A percentile compares a stretch with the other conserved stretches of the same genome.
Evolutionary conservation across 192 early-diverging fungal species (phyloP).

Genomic region (Fimicolochytrium jonesii): DNA sequence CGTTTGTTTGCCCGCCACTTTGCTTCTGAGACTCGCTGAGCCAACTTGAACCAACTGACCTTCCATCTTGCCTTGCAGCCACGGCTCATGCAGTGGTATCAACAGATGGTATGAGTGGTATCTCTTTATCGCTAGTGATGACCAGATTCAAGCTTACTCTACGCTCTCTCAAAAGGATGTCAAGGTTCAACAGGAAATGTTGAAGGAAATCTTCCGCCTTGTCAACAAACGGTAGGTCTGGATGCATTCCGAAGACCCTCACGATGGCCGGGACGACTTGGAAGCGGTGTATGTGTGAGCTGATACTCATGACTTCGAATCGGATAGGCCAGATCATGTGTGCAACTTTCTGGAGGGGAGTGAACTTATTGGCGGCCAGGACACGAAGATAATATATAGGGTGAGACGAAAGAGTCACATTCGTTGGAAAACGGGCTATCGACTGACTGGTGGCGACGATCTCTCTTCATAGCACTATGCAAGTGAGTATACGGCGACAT

Average conservation of each 20-base stretch:
- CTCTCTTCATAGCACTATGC: slow-evolving; percentile 69
- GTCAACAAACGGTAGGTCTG: slow-evolving; percentile 65
- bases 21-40: not conserved
- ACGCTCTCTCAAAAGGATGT: slow-evolving; percentile 57
- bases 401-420: slow-evolving; percentile 26
- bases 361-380: slow-evolving; percentile 72
- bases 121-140: not conserved
- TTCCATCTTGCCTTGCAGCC: slow-evolving; percentile 36
- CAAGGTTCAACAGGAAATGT: slow-evolving; percentile 73
- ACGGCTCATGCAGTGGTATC: slow-evolving; percentile 89
- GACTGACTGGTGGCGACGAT: not conserved
- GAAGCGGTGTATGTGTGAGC: not conserved
- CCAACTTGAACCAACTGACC: too few species aligned
- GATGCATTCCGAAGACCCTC: not conserved
- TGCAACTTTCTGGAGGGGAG: slow-evolving; percentile 92
- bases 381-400: slow-evolving; percentile 90
- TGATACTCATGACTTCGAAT: not conserved
- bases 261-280: not conserved
- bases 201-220: slow-evolving; percentile 84
- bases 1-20: not conserved
- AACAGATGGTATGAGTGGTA: slow-evolving; percentile 63
- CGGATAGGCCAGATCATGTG: slow-evolving; percentile 63
- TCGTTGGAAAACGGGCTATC: too few species aligned
- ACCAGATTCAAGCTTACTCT: not conserved
- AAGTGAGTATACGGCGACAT: slow-evolving; percentile 37